Evolutionary conservation across 306 rosid species (phyloP).

Genomic region (Amphicarpaea edgeworthii): DNA sequence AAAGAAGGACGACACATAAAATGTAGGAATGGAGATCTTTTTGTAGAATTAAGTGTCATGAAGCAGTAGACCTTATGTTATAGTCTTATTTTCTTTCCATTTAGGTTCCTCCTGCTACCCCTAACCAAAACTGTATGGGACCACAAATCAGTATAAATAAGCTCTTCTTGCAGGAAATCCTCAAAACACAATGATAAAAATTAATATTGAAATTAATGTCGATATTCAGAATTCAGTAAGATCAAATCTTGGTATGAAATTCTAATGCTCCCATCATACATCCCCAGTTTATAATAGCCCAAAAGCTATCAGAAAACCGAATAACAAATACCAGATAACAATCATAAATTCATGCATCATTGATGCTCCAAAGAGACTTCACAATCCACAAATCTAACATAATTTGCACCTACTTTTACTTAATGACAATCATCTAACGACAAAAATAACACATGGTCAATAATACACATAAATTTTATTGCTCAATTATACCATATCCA

Average conservation of each 20-base stretch:
- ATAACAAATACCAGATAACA: not conserved
- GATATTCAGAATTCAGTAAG: conserved; percentile 1
- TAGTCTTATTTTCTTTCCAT: conserved; percentile 6
- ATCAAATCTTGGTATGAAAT: conserved; percentile 3
- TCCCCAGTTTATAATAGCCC: not conserved
- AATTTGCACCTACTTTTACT: conserved; percentile 28
- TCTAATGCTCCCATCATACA: conserved; percentile 12
- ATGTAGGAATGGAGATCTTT: not conserved
- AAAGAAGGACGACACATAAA: not conserved
- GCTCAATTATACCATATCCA: conserved; percentile 21
- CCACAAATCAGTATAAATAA: conserved; percentile 13
- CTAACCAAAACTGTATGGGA: not conserved
- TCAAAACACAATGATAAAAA: conserved; percentile 9
- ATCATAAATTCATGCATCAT: conserved; percentile 11
- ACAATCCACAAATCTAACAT: conserved; percentile 28
- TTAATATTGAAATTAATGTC: not conserved
- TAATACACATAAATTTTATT: conserved; percentile 3
- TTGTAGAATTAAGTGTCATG: not conserved
- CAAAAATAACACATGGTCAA: conserved; percentile 15
- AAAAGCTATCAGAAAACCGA: not conserved
- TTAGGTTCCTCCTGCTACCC: not conserved
- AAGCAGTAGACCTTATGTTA: not conserved
- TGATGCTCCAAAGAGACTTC: conserved; percentile 38
- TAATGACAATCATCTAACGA: conserved; percentile 15
- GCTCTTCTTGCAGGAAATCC: conserved; percentile 25